phyloP scores from a whole-genome alignment of 257 asterid species.

The Solanum paucissectum region DNA sequence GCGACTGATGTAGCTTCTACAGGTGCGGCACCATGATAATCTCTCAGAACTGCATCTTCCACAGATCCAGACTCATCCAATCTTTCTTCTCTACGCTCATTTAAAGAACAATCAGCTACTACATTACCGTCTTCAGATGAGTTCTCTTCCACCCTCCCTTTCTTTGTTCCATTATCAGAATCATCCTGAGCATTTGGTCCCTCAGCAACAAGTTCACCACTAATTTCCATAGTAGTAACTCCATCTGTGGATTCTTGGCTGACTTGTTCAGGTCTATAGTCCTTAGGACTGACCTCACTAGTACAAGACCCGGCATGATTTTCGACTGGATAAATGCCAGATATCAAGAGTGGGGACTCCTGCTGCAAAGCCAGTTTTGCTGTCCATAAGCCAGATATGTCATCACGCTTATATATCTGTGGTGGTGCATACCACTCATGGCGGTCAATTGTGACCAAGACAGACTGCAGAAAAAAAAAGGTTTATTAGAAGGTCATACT shows the following conservation, averaged over 20 bases:
- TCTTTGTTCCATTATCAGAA: conserved; percentile 68
- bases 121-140: conserved; percentile 51
- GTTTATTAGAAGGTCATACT: not conserved
- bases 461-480: conserved; percentile 60
- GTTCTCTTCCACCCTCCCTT: conserved; percentile 63
- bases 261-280: conserved; percentile 44
- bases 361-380: conserved; percentile 57
- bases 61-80: conserved; percentile 43
- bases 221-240: conserved; percentile 69
- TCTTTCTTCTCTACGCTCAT: conserved; percentile 53
- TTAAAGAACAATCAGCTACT: conserved; percentile 43
- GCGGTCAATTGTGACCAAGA: conserved; percentile 89
- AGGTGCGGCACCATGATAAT: conserved; percentile 54
- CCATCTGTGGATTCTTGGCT: conserved; percentile 57
- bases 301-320: conserved; percentile 31
- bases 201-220: conserved; percentile 46
- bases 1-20: conserved; percentile 75
- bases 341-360: conserved; percentile 32
- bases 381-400: conserved; percentile 79
- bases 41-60: conserved; percentile 42
- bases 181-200: conserved; percentile 52
- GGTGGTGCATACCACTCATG: conserved; percentile 99
- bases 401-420: conserved; percentile 75
- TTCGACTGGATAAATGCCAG: conserved; percentile 20
- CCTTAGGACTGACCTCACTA: conserved; percentile 46